A percentile compares a stretch with the other conserved stretches of the same genome.
phyloP scores from a whole-genome alignment of 2,329 filamentous ascomycete genomes.

The Paecilomyces dactylethromorphus region DNA sequence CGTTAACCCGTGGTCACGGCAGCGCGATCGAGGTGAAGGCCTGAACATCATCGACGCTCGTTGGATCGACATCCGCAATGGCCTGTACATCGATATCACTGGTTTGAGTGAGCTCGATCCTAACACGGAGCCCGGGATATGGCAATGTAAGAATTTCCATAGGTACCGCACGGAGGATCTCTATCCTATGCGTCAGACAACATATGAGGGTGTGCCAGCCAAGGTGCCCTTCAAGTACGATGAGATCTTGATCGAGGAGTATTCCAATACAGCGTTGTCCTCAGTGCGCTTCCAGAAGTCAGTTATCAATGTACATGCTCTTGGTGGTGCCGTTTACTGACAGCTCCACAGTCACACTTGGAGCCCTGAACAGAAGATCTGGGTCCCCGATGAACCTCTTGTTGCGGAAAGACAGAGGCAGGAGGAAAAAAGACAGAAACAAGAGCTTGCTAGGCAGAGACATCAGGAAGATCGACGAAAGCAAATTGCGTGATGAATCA shows the following conservation, averaged over 20 bases:
- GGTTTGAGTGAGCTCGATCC: conserved; percentile 63
- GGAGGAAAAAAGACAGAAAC: not conserved
- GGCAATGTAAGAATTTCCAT: conserved; percentile 77
- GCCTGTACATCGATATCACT: conserved; percentile 79
- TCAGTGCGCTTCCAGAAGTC: conserved; percentile 30
- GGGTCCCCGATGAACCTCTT: conserved; percentile 19
- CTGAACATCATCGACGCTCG: conserved; percentile 76
- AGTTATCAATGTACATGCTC: conserved; percentile 8
- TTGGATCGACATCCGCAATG: conserved; percentile 71
- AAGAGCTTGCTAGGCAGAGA: not conserved
- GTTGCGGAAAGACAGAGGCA: not conserved
- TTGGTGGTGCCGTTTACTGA: conserved; percentile 5
- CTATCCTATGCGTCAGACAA: conserved; percentile 66
- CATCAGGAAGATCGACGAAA: not conserved
- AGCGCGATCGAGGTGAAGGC: conserved; percentile 58
- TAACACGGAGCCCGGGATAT: conserved; percentile 54
- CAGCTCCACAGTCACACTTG: conserved; percentile 29
- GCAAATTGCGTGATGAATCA: not conserved
- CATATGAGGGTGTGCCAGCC: conserved; percentile 67
- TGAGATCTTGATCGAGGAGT: conserved; percentile 33
- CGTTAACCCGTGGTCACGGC: conserved; percentile 63
- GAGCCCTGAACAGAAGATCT: conserved; percentile 23
- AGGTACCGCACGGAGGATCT: conserved; percentile 64
- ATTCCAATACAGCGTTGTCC: conserved; percentile 28
- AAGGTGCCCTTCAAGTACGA: conserved; percentile 53